A percentile compares a stretch with the other conserved stretches of the same genome.
phyloP scores from a whole-genome alignment of 1,284 basidiomycete genomes.

The Heterobasidion occidentale region DNA sequence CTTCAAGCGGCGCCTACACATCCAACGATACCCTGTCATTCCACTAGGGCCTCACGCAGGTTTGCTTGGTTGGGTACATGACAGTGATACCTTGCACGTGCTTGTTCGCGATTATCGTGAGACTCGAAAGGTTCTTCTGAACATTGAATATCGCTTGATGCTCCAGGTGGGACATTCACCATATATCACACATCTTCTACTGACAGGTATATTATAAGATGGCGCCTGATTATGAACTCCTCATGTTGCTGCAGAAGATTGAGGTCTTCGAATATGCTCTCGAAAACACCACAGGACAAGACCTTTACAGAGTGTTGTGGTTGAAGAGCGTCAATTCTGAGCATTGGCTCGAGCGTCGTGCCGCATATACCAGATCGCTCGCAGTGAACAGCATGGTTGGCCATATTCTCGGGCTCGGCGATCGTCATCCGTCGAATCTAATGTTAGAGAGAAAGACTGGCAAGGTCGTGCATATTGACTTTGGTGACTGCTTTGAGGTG shows the following conservation, averaged over 20 bases:
- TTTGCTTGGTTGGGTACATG: slow-evolving; percentile 92
- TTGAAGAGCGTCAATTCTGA: slow-evolving; percentile 93
- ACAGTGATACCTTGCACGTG: slow-evolving; percentile 97
- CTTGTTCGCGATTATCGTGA: slow-evolving; percentile 95
- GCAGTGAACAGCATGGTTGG: slow-evolving; percentile 97
- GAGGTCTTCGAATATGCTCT: slow-evolving; percentile 99
- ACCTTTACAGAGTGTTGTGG: slow-evolving; percentile 98
- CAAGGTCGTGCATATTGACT: slow-evolving; percentile 92
- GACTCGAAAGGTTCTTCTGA: slow-evolving; percentile 91
- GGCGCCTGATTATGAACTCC: slow-evolving; percentile 97
- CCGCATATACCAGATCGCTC: slow-evolving; percentile 94
- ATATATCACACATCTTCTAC: neutral
- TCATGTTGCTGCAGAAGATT: slow-evolving; percentile 94
- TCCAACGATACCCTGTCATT: slow-evolving; percentile 91
- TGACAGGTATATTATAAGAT: slow-evolving; percentile 47
- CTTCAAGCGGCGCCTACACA: slow-evolving; percentile 94
- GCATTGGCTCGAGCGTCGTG: slow-evolving; percentile 95
- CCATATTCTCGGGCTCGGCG: slow-evolving; percentile 96
- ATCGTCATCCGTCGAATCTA: slow-evolving; percentile 96
- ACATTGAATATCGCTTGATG: slow-evolving; percentile 98
- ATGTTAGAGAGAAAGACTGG: slow-evolving; percentile 90
- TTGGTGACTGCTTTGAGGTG: slow-evolving; percentile 92
- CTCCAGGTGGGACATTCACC: slow-evolving; percentile 58
- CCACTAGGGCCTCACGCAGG: slow-evolving; percentile 96
- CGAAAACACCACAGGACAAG: slow-evolving; percentile 98